Percentiles rank a stretch among this genome's conserved stretches.
Evolutionary conservation across 2,329 filamentous ascomycete species (phyloP).

Genomic region (Myotisia sp.): DNA sequence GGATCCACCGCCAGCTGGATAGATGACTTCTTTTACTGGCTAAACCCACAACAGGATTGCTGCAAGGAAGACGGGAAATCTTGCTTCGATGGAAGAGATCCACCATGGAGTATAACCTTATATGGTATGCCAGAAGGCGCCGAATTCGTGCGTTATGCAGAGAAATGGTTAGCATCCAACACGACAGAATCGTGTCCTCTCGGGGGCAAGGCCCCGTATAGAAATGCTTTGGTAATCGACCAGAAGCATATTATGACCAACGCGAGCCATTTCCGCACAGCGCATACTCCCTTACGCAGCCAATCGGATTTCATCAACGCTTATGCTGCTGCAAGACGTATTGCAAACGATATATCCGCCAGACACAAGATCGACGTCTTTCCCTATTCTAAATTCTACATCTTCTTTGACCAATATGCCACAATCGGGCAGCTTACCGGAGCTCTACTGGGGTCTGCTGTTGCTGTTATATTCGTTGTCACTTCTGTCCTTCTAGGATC

Average conservation of each 20-base stretch:
- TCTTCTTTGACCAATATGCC: conserved; percentile 97
- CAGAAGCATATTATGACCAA: conserved; percentile 50
- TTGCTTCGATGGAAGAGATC: conserved; percentile 66
- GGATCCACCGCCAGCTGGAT: conserved; percentile 89
- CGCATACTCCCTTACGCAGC: conserved; percentile 70
- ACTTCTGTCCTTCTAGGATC: conserved; percentile 73
- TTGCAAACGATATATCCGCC: conserved; percentile 59
- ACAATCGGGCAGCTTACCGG: conserved; percentile 68
- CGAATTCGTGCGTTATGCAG: conserved; percentile 78
- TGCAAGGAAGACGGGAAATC: conserved; percentile 56
- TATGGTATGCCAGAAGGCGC: conserved; percentile 80
- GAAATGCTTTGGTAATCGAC: conserved; percentile 69
- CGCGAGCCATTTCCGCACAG: conserved; percentile 82
- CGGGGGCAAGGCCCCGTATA: conserved; percentile 76
- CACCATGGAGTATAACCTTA: conserved; percentile 79
- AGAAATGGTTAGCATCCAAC: conserved; percentile 67
- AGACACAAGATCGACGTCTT: conserved; percentile 71
- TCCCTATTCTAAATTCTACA: conserved; percentile 94
- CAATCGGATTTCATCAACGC: conserved; percentile 88
- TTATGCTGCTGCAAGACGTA: conserved; percentile 77
- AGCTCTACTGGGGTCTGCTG: conserved; percentile 63
- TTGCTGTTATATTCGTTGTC: conserved; percentile 73
- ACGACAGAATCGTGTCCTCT: conserved; percentile 75
- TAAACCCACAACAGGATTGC: conserved; percentile 73
- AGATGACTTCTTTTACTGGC: conserved; percentile 90